Evolutionary conservation across 106 monocot species (phyloP), one percentile per base, ranked within the genome.

Genomic region (Platanthera guangdongensis): DNA sequence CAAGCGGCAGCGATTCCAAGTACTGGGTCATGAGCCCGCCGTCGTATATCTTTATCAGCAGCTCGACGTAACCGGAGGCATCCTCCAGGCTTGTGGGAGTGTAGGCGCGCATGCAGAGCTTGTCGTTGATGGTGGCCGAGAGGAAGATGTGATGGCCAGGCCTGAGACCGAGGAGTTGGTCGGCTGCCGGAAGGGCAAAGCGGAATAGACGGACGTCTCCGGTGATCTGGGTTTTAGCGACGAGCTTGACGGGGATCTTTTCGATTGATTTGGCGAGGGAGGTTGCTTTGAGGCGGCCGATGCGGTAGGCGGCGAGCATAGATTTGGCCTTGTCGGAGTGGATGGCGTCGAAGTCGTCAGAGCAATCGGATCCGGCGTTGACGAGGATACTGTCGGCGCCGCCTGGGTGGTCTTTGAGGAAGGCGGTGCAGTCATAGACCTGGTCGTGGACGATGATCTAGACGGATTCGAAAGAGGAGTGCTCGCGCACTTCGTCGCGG

Each of bases 301-400:
- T 85, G 68, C 89, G 81, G 76, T 99, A 99, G 47, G 82, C 88
- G 53, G 91, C 94, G 54, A 99, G 85, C 81, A 94, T 80, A 8
- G 76, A 51, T 77, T 92, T 94, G 53, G 97, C 97, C 78, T 90
- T 91, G 57, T 99, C 94, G 14, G 97, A 99, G 81, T 99, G 97
- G 60, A 99, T 94, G 50, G 94, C 93, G 54, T 94, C 92, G 80
- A 99, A 99, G 68, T 99, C 97, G 50, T 99, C 97, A 46, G 97
- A 86, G 83, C 94, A 94, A 65, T 99, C 97, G 4, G 84, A 76
- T 70, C 97, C 97, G 25, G 97, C 97, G 67, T 99, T 99, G 86
- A 94, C 86, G 57, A 94, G 78, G 85, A 99, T 91, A 83, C 94
- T 94, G 67, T 99, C 94, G 48, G 88, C 82, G 57, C 97, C 97